Evolutionary conservation across 306 rosid species (phyloP).

Genomic region (Betula pendula): DNA sequence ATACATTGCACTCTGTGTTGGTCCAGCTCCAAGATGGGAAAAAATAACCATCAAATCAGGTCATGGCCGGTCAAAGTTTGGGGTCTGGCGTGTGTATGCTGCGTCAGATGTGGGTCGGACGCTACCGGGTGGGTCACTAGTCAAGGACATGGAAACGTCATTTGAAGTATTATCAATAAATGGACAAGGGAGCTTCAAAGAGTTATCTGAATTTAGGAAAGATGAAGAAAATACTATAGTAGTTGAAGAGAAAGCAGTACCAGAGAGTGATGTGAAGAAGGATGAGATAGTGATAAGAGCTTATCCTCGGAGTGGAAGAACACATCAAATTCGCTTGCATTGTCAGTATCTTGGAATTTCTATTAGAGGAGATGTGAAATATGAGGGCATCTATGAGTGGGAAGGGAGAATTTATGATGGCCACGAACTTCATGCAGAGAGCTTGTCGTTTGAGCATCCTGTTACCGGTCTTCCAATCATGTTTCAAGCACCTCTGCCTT

Average conservation of each 20-base stretch:
- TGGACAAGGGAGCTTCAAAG: slow-evolving; percentile 46
- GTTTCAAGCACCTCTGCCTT: slow-evolving; percentile 65
- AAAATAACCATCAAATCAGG: slow-evolving; percentile 63
- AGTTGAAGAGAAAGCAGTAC: slow-evolving; percentile 52
- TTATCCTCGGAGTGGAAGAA: slow-evolving; percentile 77
- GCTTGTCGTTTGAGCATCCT: slow-evolving; percentile 71
- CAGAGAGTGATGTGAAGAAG: slow-evolving; percentile 27
- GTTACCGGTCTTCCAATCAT: slow-evolving; percentile 51
- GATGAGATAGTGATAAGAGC: slow-evolving; percentile 76
- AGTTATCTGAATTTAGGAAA: slow-evolving; percentile 34
- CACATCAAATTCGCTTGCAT: slow-evolving; percentile 92
- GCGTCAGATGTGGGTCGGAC: slow-evolving; percentile 68
- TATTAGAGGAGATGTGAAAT: slow-evolving; percentile 86
- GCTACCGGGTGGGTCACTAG: slow-evolving; percentile 81
- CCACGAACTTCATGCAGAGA: slow-evolving; percentile 93
- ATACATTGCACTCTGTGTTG: slow-evolving; percentile 67
- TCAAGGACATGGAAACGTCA: slow-evolving; percentile 81
- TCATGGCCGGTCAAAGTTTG: slow-evolving; percentile 90
- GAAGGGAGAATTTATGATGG: slow-evolving; percentile 43
- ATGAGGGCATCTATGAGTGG: slow-evolving; percentile 82
- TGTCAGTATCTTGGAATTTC: slow-evolving; percentile 91
- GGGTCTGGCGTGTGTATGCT: slow-evolving; percentile 83
- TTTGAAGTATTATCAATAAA: slow-evolving; percentile 61
- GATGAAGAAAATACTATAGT: slow-evolving; percentile 38
- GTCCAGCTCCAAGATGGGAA: slow-evolving; percentile 62